These are phyloP conservation scores for Sorghum bicolor DNA, from an alignment of 176 grass and related monocot species.

Conservation along the genomic window Sorghum_bicolor_NCBIv3 NC_012876.2:6579501-6580000, in stretches of 20 bases:
- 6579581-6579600: conserved; percentile 31
- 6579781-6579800: neutral
- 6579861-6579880: neutral
- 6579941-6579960: conserved; percentile 1
- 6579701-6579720: neutral
- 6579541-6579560: conserved; percentile 53
- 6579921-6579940: neutral
- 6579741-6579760: too few relatives aligned
- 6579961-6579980: neutral
- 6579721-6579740: too few relatives aligned
- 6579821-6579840: neutral
- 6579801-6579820: neutral
- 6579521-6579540: conserved; percentile 3
- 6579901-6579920: conserved; percentile 11
- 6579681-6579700: conserved; percentile 64
- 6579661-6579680: conserved; percentile 62
- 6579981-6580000: neutral
- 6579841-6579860: neutral
- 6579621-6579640: conserved; percentile 60
- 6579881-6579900: neutral
- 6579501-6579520: neutral
- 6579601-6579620: conserved; percentile 27
- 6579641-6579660: conserved; percentile 72
- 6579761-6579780: neutral
- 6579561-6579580: conserved; percentile 23